These are phyloP conservation scores for Nidularia pulvinata DNA, from an alignment of 768 basidiomycete genomes.

Conservation along the genomic window DNA sequence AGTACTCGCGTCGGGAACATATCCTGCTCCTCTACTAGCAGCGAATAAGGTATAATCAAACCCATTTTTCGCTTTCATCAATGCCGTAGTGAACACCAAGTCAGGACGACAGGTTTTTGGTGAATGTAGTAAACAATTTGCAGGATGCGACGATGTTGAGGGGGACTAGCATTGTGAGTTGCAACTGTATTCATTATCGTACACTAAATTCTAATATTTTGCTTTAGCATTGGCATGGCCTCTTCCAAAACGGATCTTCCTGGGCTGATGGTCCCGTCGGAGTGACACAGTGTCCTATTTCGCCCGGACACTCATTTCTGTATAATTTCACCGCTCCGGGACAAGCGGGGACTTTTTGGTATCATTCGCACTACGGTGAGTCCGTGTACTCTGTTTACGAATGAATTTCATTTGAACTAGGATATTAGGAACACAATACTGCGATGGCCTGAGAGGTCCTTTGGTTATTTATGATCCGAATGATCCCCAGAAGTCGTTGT, in stretches of 20 bases:
- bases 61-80: background rate
- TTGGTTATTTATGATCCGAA: slow-evolving; percentile 44
- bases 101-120: background rate
- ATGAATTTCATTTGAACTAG: slow-evolving; percentile 17
- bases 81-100: background rate
- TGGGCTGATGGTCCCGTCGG: slow-evolving; percentile 27
- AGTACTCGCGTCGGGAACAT: background rate
- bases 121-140: background rate
- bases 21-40: background rate
- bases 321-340: slow-evolving; percentile 32
- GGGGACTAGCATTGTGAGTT: background rate
- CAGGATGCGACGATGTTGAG: background rate
- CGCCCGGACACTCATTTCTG: slow-evolving; percentile 29
- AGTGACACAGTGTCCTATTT: slow-evolving; percentile 45
- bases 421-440: slow-evolving; percentile 16
- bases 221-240: slow-evolving; percentile 11
- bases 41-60: background rate
- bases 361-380: slow-evolving; percentile 24
- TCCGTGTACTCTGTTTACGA: slow-evolving; percentile 23
- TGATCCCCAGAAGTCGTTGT: slow-evolving; percentile 36
- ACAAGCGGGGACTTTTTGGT: slow-evolving; percentile 48
- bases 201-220: background rate
- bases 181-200: background rate
- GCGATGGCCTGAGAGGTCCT: slow-evolving; percentile 39
- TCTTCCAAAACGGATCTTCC: slow-evolving; percentile 22